Evolutionary conservation across 108 stramenopile species (phyloP).

Genomic region (Parmales sp.): DNA sequence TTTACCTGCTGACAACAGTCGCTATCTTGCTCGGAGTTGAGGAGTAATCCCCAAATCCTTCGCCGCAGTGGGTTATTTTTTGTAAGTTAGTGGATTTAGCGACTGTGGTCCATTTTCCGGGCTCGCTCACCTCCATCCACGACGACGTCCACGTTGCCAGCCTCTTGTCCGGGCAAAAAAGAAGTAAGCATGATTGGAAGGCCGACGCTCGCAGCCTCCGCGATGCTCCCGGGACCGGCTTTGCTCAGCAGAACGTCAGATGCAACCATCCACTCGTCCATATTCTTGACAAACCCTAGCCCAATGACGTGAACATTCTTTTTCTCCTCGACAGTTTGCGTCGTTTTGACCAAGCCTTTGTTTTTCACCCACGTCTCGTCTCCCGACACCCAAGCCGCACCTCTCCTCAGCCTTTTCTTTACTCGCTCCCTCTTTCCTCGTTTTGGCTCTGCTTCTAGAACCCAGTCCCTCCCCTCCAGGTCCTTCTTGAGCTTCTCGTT

Average conservation of each 20-base stretch:
- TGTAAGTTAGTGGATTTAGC: no score
- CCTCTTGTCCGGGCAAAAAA: constrained; percentile 19
- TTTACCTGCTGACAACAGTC: not conserved
- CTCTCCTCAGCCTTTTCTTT: constrained; percentile 9
- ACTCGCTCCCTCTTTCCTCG: not conserved
- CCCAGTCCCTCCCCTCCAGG: constrained; percentile 60
- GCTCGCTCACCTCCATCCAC: no score
- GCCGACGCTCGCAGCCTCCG: constrained; percentile 82
- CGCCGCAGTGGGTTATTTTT: no score
- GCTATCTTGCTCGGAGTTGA: not conserved
- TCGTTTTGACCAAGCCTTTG: not conserved
- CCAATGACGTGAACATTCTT: constrained; percentile 62
- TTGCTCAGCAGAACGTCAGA: constrained; percentile 83
- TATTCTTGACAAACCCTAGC: constrained; percentile 83
- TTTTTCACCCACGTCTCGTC: not conserved
- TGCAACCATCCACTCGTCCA: constrained; percentile 93
- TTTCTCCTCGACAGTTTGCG: constrained; percentile 23
- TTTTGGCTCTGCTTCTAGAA: constrained; percentile 25
- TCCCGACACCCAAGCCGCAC: not conserved
- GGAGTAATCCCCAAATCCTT: not conserved
- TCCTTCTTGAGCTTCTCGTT: constrained; percentile 60
- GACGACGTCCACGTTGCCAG: constrained; percentile 7
- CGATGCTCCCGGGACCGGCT: constrained; percentile 96
- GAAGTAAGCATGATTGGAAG: constrained; percentile 83
- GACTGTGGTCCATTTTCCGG: no score